A percentile compares a stretch with the other conserved stretches of the same genome.
Evolutionary conservation across 78 protist species (phyloP).

Genomic region (Cavenderia fasciculata): DNA sequence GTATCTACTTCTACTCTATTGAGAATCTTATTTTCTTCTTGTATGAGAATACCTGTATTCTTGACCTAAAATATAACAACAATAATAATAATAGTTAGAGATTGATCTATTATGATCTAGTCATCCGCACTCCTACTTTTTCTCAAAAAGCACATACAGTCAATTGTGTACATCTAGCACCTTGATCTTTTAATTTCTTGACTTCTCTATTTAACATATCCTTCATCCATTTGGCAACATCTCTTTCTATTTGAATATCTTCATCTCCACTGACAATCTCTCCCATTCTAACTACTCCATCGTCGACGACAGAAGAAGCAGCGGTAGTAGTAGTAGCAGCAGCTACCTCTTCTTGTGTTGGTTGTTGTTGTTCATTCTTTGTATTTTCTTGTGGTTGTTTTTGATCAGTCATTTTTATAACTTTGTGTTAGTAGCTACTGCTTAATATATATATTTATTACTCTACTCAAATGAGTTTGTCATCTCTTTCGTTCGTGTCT

Average conservation of each 20-base stretch:
- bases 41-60: slow-evolving; percentile 60
- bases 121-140: no score
- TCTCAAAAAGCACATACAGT: background rate
- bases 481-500: no score
- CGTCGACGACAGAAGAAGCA: no score
- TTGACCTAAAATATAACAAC: slow-evolving; percentile 30
- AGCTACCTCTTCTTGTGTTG: background rate
- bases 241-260: slow-evolving; percentile 23
- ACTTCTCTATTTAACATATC: slow-evolving; percentile 34
- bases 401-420: no score
- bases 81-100: no score
- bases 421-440: no score
- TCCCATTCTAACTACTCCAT: slow-evolving; percentile 22
- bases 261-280: background rate
- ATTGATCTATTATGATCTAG: no score
- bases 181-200: slow-evolving; percentile 17
- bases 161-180: background rate
- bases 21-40: background rate
- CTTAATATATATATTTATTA: no score
- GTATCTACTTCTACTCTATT: slow-evolving; percentile 51
- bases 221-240: slow-evolving; percentile 53
- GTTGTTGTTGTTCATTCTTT: background rate
- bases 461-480: no score
- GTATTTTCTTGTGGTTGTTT: background rate
- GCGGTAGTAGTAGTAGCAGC: no score